phyloP scores from a whole-genome alignment of 2,329 filamentous ascomycete genomes.

The Dothistroma septosporum region DNA sequence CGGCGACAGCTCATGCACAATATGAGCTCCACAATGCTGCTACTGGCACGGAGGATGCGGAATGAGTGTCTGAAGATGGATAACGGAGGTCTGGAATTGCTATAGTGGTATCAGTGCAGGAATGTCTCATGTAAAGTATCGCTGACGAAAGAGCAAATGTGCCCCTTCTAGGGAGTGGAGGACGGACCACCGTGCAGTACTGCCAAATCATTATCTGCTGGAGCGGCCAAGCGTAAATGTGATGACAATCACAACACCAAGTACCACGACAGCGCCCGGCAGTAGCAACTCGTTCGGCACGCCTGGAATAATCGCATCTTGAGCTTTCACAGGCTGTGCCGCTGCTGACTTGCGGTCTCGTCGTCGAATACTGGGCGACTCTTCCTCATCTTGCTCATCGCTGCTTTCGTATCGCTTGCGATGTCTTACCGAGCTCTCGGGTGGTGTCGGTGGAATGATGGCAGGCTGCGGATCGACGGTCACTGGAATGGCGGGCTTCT shows the following conservation, averaged over 20 bases:
- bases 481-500: conserved; percentile 73
- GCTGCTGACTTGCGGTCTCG: conserved; percentile 33
- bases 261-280: conserved; percentile 88
- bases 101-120: conserved; percentile 12
- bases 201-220: conserved; percentile 22
- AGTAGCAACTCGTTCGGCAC: conserved; percentile 92
- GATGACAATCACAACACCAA: conserved; percentile 88
- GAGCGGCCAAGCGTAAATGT: conserved; percentile 70
- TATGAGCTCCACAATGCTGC: not conserved
- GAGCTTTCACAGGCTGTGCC: conserved; percentile 49
- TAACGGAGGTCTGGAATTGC: not conserved
- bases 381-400: conserved; percentile 54
- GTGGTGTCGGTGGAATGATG: conserved; percentile 47
- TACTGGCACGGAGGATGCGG: not conserved
- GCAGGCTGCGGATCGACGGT: conserved; percentile 58
- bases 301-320: conserved; percentile 79
- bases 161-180: conserved; percentile 5
- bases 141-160: conserved; percentile 2
- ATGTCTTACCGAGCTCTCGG: conserved; percentile 47
- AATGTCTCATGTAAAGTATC: conserved; percentile 3
- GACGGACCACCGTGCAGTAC: not conserved
- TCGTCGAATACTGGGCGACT: conserved; percentile 39
- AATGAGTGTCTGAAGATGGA: not conserved
- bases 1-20: not conserved
- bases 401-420: conserved; percentile 49